These are phyloP conservation scores for Colletotrichum filicis DNA, from an alignment of 2,329 filamentous ascomycete species.

Conservation along the genomic window DNA sequence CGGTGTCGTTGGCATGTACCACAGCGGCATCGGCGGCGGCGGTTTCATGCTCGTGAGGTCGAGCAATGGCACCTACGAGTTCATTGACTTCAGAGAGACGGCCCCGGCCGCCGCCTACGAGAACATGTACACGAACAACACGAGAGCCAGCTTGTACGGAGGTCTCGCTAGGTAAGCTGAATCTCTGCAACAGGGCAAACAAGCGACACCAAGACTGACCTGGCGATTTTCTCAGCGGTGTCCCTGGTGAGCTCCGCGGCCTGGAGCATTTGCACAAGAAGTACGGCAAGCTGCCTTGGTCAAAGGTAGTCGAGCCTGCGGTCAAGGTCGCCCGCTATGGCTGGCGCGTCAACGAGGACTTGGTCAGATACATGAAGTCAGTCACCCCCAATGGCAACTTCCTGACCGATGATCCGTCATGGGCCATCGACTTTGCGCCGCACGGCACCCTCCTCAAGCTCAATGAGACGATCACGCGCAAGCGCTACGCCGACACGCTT, in stretches of 20 bases:
- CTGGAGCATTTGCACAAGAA: constrained; percentile 78
- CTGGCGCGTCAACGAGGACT: constrained; percentile 77
- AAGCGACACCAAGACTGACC: neutral
- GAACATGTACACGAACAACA: constrained; percentile 83
- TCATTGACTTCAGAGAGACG: constrained; percentile 86
- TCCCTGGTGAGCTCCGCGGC: constrained; percentile 79
- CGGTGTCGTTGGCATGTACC: constrained; percentile 73
- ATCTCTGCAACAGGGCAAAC: constrained; percentile 36
- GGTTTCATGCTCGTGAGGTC: constrained; percentile 81
- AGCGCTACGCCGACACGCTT: constrained; percentile 78
- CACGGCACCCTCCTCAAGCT: constrained; percentile 72
- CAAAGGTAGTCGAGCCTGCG: constrained; percentile 74
- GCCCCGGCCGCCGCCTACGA: constrained; percentile 82
- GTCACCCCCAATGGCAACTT: constrained; percentile 64
- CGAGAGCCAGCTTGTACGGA: constrained; percentile 70
- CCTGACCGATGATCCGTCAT: constrained; percentile 75
- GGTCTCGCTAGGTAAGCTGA: constrained; percentile 76
- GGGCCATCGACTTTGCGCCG: constrained; percentile 88
- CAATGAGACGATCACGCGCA: constrained; percentile 80
- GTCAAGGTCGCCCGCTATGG: constrained; percentile 78
- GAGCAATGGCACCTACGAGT: constrained; percentile 76
- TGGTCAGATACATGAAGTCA: constrained; percentile 75
- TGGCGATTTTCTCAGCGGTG: constrained; percentile 55
- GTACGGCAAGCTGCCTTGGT: constrained; percentile 74
- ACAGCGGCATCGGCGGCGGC: constrained; percentile 79